Percentiles rank a stretch among this genome's conserved stretches.
These are phyloP conservation scores for Gynochthodes officinalis DNA, from an alignment of 257 asterid species.

Conservation along the genomic window DNA sequence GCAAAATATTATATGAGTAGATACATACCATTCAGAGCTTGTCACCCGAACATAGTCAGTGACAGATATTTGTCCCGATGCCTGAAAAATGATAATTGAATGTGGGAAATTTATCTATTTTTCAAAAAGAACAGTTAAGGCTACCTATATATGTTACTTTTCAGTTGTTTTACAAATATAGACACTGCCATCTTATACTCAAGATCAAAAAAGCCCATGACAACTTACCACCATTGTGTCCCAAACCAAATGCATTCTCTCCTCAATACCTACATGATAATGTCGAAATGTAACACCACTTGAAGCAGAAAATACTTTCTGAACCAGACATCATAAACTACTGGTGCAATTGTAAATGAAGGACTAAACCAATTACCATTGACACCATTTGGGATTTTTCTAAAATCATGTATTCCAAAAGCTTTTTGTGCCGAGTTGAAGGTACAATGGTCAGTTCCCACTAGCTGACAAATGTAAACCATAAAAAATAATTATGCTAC, in stretches of 20 bases:
- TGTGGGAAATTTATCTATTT: background rate
- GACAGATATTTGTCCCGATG: constrained; percentile 73
- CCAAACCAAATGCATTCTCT: constrained; percentile 97
- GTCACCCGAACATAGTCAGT: constrained; percentile 79
- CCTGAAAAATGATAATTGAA: constrained; percentile 35
- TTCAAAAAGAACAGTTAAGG: background rate
- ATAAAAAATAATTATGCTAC: constrained; percentile 9
- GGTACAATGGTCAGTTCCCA: constrained; percentile 97
- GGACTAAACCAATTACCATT: constrained; percentile 47
- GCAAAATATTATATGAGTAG: background rate
- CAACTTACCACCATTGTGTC: constrained; percentile 91
- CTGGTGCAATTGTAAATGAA: background rate
- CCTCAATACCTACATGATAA: constrained; percentile 73
- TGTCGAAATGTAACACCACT: constrained; percentile 6
- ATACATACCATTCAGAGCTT: constrained; percentile 82
- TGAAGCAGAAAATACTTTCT: background rate
- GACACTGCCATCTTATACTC: background rate
- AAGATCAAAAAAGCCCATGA: constrained; percentile 2
- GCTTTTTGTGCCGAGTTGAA: constrained; percentile 87
- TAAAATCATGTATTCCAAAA: constrained; percentile 78
- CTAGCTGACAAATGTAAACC: constrained; percentile 58
- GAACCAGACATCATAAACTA: background rate
- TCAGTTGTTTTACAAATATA: background rate
- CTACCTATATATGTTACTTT: background rate
- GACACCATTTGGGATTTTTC: constrained; percentile 97